A percentile compares a stretch with the other conserved stretches of the same genome.
Conservation (phyloP, 768 basidiomycete species). For the Boletus insuetus region DNA sequence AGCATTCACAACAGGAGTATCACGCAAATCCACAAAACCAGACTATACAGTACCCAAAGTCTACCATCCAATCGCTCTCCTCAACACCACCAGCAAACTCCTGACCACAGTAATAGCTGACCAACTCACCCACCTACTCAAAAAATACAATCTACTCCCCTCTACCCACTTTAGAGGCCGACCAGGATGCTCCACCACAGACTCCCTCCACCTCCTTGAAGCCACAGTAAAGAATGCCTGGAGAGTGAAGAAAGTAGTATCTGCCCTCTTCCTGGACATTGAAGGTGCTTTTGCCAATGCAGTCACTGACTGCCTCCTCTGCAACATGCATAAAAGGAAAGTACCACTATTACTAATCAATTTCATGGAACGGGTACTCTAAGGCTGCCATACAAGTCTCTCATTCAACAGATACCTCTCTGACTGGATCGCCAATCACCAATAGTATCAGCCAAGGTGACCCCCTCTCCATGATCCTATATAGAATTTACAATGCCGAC, state of each 20-base stretch:
- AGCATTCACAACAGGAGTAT: constrained; percentile 26
- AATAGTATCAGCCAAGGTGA: constrained; percentile 36
- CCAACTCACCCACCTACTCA: neutral
- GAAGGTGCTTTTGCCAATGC: constrained; percentile 6
- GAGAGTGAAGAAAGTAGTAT: neutral
- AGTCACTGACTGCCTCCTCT: neutral
- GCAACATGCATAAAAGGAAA: constrained; percentile 11
- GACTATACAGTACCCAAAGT: constrained; percentile 24
- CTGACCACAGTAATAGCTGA: neutral
- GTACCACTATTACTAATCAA: neutral
- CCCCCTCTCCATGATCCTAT: constrained; percentile 29
- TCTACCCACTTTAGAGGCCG: neutral
- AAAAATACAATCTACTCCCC: neutral
- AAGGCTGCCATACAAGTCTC: constrained; percentile 1
- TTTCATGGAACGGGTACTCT: constrained; percentile 9
- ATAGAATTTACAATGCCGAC: constrained; percentile 33
- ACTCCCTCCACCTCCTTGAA: neutral
- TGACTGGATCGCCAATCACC: constrained; percentile 2
- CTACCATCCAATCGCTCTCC: neutral
- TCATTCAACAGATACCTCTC: constrained; percentile 23
- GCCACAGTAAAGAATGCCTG: neutral
- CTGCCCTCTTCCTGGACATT: neutral
- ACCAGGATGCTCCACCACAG: neutral
- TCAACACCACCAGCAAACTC: constrained; percentile 3
- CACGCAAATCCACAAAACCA: constrained; percentile 35